Evolutionary conservation across 352 stramenopile genomes (phyloP).

Genomic region (Phytophthora brassicae): DNA sequence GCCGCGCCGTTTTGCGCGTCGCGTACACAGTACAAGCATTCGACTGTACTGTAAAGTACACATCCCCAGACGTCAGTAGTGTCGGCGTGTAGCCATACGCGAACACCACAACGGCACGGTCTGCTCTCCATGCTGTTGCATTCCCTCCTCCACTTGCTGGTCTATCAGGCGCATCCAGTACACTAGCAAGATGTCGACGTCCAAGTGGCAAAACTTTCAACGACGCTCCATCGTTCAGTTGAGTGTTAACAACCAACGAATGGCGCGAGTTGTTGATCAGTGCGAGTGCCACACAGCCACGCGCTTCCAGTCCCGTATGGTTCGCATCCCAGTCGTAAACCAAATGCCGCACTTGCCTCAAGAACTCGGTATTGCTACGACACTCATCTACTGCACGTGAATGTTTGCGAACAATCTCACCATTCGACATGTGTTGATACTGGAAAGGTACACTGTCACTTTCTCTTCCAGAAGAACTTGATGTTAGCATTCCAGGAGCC

Average conservation of each 20-base stretch:
- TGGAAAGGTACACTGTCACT: conserved; percentile 39
- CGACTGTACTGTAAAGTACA: conserved; percentile 83
- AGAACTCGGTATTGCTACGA: conserved; percentile 51
- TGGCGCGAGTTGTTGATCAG: conserved; percentile 84
- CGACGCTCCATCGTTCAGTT: conserved; percentile 77
- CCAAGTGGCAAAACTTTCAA: conserved; percentile 66
- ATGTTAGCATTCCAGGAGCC: conserved; percentile 32
- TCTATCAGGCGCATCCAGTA: conserved; percentile 29
- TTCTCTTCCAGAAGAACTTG: conserved; percentile 22
- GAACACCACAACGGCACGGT: conserved; percentile 77
- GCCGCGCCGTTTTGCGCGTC: conserved; percentile 74
- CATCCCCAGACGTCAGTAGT: conserved; percentile 76
- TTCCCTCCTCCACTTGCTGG: conserved; percentile 22
- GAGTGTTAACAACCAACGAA: conserved; percentile 63
- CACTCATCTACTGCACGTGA: conserved; percentile 51
- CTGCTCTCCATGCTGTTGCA: conserved; percentile 48
- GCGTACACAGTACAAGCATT: conserved; percentile 84
- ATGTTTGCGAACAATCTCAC: conserved; percentile 75
- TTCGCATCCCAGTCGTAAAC: conserved; percentile 88
- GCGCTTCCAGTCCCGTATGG: conserved; percentile 76
- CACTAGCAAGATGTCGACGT: conserved; percentile 52
- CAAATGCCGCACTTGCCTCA: conserved; percentile 69
- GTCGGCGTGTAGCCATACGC: conserved; percentile 87
- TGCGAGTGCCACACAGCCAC: conserved; percentile 71
- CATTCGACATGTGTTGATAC: conserved; percentile 76